Evolutionary conservation across 208 protist species (phyloP).

Genomic region (Leishmania braziliensis): DNA sequence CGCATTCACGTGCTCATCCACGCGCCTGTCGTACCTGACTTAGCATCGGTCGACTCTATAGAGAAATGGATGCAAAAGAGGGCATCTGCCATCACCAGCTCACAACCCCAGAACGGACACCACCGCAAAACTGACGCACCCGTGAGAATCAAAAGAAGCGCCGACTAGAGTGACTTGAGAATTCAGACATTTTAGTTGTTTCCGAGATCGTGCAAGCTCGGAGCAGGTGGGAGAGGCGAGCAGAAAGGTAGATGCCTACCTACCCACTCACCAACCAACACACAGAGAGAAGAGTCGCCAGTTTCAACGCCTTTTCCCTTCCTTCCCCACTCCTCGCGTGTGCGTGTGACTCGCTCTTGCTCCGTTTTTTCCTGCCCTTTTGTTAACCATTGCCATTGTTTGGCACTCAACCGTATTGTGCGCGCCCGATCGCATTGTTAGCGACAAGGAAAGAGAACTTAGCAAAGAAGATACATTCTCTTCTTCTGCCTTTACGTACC

Average conservation of each 20-base stretch:
- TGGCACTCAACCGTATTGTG: not conserved
- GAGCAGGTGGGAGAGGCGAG: not conserved
- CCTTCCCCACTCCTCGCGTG: not conserved
- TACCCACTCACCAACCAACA: not conserved
- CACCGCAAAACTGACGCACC: not conserved
- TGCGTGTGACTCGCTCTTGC: no score
- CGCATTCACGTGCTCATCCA: not conserved
- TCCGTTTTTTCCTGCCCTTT: no score
- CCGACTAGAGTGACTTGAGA: not conserved
- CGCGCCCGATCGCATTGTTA: not conserved
- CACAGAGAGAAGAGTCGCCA: not conserved
- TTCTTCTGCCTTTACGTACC: slow-evolving; percentile 5
- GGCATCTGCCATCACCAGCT: not conserved
- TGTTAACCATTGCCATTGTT: not conserved
- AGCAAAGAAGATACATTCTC: not conserved
- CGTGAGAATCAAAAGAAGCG: not conserved
- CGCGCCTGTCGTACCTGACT: not conserved
- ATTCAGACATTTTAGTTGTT: not conserved
- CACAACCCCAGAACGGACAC: not conserved
- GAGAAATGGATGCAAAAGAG: not conserved
- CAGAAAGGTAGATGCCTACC: not conserved
- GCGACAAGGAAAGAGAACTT: not conserved
- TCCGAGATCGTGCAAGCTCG: not conserved
- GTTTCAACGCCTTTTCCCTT: not conserved
- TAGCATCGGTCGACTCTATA: not conserved